Evolutionary conservation across 225 moss, liverwort and hornwort genomes (phyloP).

Genomic region (Pseudoscleropodium purum): DNA sequence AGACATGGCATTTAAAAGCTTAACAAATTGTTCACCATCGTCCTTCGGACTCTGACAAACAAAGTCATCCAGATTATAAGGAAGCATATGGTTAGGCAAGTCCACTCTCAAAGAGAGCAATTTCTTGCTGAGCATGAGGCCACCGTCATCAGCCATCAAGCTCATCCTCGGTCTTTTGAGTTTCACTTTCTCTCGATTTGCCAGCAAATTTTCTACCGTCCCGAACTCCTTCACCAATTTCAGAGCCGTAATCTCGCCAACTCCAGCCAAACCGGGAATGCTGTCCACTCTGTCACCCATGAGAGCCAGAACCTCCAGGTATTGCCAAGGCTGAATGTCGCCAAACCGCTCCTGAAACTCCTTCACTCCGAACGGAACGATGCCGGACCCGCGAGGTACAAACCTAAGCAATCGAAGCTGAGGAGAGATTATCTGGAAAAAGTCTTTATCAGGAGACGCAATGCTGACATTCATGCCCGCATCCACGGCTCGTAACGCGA

Average conservation of each 20-base stretch:
- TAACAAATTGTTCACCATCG: constrained; percentile 30
- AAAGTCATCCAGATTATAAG: constrained; percentile 33
- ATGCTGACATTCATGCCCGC: constrained; percentile 40
- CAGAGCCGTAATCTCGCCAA: constrained; percentile 49
- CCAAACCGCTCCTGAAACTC: constrained; percentile 50
- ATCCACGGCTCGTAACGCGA: constrained; percentile 39
- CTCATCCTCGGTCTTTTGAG: constrained; percentile 35
- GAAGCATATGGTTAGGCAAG: constrained; percentile 27
- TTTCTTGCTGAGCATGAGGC: constrained; percentile 33
- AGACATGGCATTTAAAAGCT: constrained; percentile 45
- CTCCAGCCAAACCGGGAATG: constrained; percentile 46
- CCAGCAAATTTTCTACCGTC: constrained; percentile 32
- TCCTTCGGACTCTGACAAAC: constrained; percentile 33
- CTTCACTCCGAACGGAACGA: constrained; percentile 35
- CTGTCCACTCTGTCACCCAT: constrained; percentile 48
- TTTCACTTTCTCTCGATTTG: constrained; percentile 26
- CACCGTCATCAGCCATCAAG: constrained; percentile 33
- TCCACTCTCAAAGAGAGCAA: constrained; percentile 33
- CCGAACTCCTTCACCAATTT: constrained; percentile 43
- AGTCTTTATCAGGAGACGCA: constrained; percentile 54
- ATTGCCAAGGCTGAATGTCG: constrained; percentile 33
- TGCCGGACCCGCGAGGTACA: constrained; percentile 39
- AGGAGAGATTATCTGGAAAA: constrained; percentile 43
- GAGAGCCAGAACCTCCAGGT: constrained; percentile 39
- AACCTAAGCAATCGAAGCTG: constrained; percentile 33